A percentile compares a stretch with the other conserved stretches of the same genome.
phyloP scores from a whole-genome alignment of 2,329 filamentous ascomycete species.

The Fusarium verrucosum region DNA sequence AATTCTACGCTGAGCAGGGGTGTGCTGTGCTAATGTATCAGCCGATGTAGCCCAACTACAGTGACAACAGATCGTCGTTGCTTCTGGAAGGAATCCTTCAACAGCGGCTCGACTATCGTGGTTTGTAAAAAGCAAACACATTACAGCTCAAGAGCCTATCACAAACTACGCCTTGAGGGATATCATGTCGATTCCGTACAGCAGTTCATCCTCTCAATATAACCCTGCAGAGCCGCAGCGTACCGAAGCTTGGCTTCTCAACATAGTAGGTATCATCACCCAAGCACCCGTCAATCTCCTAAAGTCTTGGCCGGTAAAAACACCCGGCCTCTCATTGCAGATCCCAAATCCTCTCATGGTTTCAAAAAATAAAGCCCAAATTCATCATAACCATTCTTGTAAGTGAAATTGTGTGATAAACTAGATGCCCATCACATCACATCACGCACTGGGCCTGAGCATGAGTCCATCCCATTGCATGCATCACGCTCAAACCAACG shows the following conservation, averaged over 20 bases:
- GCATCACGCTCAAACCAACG: slow-evolving; percentile 24
- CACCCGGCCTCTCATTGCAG: slow-evolving; percentile 7
- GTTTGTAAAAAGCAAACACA: background rate
- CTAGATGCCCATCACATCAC: slow-evolving; percentile 1
- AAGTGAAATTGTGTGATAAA: background rate
- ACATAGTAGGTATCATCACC: slow-evolving; percentile 34
- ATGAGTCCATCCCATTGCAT: slow-evolving; percentile 4
- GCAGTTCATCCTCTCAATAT: slow-evolving; percentile 8
- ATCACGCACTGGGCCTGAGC: slow-evolving; percentile 15
- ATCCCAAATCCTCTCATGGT: background rate
- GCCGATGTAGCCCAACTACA: background rate
- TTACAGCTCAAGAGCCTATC: background rate
- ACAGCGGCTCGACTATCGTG: slow-evolving; percentile 1
- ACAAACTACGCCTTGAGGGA: background rate
- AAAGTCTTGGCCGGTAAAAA: slow-evolving; percentile 6
- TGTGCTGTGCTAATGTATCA: slow-evolving; percentile 2
- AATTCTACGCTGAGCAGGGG: slow-evolving; percentile 3
- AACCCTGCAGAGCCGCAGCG: slow-evolving; percentile 10
- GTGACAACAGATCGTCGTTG: background rate
- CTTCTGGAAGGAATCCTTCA: background rate
- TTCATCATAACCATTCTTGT: background rate
- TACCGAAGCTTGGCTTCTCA: slow-evolving; percentile 13
- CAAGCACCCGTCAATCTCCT: slow-evolving; percentile 22
- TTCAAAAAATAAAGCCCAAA: background rate
- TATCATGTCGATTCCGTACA: background rate